phyloP scores from a whole-genome alignment of 148 eudicot genomes.

The Hydrangea macrophylla region DNA sequence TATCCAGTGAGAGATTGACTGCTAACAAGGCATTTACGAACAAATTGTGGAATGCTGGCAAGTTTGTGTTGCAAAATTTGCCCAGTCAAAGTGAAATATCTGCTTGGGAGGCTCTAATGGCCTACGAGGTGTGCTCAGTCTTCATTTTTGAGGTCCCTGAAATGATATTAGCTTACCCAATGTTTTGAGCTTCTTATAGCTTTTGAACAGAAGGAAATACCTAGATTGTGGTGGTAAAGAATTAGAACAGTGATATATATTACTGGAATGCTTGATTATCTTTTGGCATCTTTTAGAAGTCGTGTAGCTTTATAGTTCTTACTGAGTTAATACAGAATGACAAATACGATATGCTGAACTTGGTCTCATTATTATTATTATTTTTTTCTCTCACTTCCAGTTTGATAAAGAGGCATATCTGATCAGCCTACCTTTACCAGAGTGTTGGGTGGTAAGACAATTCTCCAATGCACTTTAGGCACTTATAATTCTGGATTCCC shows the following conservation, averaged over 20 bases:
- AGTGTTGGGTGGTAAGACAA: constrained; percentile 97
- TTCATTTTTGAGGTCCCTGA: constrained; percentile 1
- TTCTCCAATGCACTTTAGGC: constrained; percentile 1
- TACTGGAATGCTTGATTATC: no score
- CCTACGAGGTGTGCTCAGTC: constrained; percentile 56
- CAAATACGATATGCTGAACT: neutral
- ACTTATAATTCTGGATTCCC: neutral
- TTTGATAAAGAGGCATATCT: constrained; percentile 64
- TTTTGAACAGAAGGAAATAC: neutral
- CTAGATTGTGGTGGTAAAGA: neutral
- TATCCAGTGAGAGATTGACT: constrained; percentile 86
- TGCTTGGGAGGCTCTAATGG: constrained; percentile 62
- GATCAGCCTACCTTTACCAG: constrained; percentile 68
- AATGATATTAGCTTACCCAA: constrained; percentile 1
- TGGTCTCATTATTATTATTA: neutral
- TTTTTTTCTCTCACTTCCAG: constrained; percentile 38
- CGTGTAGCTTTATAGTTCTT: neutral
- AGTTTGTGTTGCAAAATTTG: constrained; percentile 87
- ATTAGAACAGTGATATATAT: neutral
- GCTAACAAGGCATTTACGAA: constrained; percentile 97
- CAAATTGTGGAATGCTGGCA: constrained; percentile 99
- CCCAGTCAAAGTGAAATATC: constrained; percentile 63
- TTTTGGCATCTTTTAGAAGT: no score
- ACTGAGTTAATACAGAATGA: neutral
- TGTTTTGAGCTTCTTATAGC: neutral